phyloP scores from a whole-genome alignment of 106 monocot species.

The Posidonia australis region DNA sequence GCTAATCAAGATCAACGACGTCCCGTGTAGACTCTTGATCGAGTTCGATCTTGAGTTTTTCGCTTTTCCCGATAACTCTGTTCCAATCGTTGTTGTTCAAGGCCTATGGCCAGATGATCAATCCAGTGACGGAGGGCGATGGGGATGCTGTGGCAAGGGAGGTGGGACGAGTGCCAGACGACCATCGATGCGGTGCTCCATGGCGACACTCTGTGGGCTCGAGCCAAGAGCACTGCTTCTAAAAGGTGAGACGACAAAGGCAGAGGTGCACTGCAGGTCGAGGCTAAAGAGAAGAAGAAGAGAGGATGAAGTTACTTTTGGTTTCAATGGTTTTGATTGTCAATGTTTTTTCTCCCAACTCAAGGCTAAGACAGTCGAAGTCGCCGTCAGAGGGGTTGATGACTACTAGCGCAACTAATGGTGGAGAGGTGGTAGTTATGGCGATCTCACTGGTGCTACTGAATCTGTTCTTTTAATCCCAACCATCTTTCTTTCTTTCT shows the following conservation, averaged over 20 bases:
- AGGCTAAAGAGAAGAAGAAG: conserved; percentile 1
- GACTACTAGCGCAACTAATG: conserved; percentile 38
- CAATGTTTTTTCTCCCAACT: conserved; percentile 38
- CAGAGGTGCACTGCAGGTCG: neutral
- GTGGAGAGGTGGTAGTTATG: neutral
- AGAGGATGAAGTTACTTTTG: conserved; percentile 1
- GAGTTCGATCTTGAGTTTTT: neutral
- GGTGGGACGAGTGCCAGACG: conserved; percentile 69
- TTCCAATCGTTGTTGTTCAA: conserved; percentile 83
- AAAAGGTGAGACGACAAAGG: conserved; percentile 8
- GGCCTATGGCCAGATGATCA: conserved; percentile 66
- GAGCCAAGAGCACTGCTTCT: neutral
- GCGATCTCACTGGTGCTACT: conserved; percentile 23
- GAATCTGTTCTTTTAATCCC: conserved; percentile 33
- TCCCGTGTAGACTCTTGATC: too few species aligned
- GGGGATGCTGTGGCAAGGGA: conserved; percentile 57
- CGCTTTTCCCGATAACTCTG: conserved; percentile 31
- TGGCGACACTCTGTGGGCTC: conserved; percentile 43
- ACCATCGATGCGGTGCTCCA: conserved; percentile 73
- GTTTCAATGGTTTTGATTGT: conserved; percentile 21
- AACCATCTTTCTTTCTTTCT: too few species aligned
- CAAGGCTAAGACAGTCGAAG: conserved; percentile 21
- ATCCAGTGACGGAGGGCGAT: conserved; percentile 88
- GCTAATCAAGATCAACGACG: too few species aligned
- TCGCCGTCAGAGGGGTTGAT: conserved; percentile 66